Evolutionary conservation across 768 basidiomycete species (phyloP).

Genomic region (Suillus paluster): DNA sequence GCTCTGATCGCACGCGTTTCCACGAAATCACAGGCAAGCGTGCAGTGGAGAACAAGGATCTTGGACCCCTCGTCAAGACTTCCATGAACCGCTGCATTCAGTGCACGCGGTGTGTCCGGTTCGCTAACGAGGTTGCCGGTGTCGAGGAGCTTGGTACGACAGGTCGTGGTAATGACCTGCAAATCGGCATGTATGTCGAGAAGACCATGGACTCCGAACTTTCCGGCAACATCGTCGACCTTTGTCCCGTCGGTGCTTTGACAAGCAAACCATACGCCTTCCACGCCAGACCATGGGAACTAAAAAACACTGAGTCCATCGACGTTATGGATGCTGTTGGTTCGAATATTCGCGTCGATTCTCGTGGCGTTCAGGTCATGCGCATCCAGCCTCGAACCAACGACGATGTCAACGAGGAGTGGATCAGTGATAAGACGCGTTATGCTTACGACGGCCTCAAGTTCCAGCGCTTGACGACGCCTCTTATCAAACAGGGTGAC

Average conservation of each 20-base stretch:
- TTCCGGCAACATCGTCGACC: conserved; percentile 95
- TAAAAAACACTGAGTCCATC: conserved; percentile 96
- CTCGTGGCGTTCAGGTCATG: conserved; percentile 96
- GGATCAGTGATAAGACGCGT: conserved; percentile 99
- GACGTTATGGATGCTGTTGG: conserved; percentile 96
- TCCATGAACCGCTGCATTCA: conserved; percentile 99
- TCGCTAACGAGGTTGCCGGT: conserved; percentile 98
- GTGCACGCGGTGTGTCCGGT: conserved; percentile 98
- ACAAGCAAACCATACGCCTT: conserved; percentile 99
- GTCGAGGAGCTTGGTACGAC: conserved; percentile 97
- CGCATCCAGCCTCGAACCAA: conserved; percentile 95
- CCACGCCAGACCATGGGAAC: conserved; percentile 97
- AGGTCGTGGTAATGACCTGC: conserved; percentile 96
- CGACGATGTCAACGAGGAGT: conserved; percentile 99
- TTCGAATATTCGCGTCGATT: conserved; percentile 95
- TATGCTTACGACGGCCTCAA: conserved; percentile 95
- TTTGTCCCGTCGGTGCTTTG: conserved; percentile 97
- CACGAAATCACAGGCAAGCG: conserved; percentile 99
- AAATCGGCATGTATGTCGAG: conserved; percentile 98
- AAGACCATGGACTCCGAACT: conserved; percentile 98
- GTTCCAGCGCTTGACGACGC: conserved; percentile 94
- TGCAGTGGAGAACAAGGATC: conserved; percentile 97
- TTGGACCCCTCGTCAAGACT: conserved; percentile 97
- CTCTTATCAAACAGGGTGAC: conserved; percentile 89
- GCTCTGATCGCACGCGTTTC: conserved; percentile 95